Base-by-base conservation (phyloP, 2,329 filamentous ascomycete genomes). In the Epichloe elymi region DNA sequence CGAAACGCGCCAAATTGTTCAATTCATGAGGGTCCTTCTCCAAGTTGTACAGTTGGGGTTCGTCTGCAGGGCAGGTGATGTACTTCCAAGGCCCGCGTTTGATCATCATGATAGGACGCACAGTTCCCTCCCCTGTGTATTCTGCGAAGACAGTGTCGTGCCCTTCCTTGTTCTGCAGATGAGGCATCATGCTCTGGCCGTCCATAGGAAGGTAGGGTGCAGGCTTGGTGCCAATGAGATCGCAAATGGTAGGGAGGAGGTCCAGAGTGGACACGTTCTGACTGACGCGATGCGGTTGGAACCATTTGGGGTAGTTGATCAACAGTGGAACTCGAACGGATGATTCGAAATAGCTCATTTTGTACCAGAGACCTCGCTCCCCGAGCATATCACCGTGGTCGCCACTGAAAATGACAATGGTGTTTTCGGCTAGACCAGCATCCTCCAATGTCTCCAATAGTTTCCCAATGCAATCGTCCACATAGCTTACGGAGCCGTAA, bases 381-480 rank as follows among this genome's bases (percentile, higher is more conserved):
- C 90, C 90, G 7, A 96, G 79, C 90, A 96, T 96, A 67, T 96
- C 90, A 51, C 90, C 90, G 63, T 96, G 90, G 65, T 96, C 90
- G 43, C 90, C 89, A 53, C 85, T 90, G 70, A 96, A 96, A 57
- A 96, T 82, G 60, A 96, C 75, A 59, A 95, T 89, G 12, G 90
- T 96, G 68, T 95, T 81, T 36, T 95, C 82, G 54, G 83, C 83
- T 43, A 96, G 74, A 6, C 83, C 79, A 62, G 88, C 91, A 53
- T 88, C 78, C 65, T 89, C 85, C 17, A 96, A 73, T 0, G 87
- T 84, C 54, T 80, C 74, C 23, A 95, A 73, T 36, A 96, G 76
- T 63, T 85, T 85, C 52, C 90, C 90, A 57, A 96, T 83, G 68
- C 90, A 90, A 67, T 94, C 86, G 63, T 96, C 90, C 20, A 96